These are phyloP conservation scores for Prunus mongolica DNA, from an alignment of 306 rosid genomes.

Conservation along the genomic window DNA sequence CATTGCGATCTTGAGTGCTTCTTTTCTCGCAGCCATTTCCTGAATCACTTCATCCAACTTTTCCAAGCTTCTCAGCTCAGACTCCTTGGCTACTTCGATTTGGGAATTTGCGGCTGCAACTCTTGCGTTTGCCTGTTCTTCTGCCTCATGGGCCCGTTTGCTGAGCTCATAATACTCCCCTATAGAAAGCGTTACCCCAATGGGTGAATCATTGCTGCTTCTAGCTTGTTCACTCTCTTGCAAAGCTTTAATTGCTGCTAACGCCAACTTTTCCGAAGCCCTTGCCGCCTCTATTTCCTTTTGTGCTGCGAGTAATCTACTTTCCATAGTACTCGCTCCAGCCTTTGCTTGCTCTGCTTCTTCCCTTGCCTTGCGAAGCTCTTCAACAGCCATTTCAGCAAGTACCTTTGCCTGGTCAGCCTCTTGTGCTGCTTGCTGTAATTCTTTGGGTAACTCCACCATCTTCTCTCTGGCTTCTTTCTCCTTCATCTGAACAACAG, in stretches of 20 bases:
- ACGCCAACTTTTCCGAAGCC: conserved; percentile 86
- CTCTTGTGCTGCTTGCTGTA: conserved; percentile 78
- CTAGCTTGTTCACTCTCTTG: conserved; percentile 80
- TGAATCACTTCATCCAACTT: conserved; percentile 72
- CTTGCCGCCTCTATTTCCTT: conserved; percentile 96
- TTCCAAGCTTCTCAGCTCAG: conserved; percentile 71
- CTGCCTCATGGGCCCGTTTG: conserved; percentile 90
- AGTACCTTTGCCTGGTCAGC: conserved; percentile 77
- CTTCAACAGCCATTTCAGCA: conserved; percentile 64
- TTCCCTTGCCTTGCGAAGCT: conserved; percentile 66
- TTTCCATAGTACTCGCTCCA: conserved; percentile 79
- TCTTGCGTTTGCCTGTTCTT: conserved; percentile 76
- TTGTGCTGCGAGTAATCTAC: conserved; percentile 81
- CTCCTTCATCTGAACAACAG: conserved; percentile 86
- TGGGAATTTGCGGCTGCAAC: conserved; percentile 72
- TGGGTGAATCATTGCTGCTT: conserved; percentile 47
- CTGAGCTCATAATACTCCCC: conserved; percentile 97
- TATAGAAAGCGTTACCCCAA: conserved; percentile 74
- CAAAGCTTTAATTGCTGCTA: conserved; percentile 93
- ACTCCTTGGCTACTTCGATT: conserved; percentile 72
- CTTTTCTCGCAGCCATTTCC: conserved; percentile 75
- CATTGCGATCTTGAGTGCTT: conserved; percentile 72
- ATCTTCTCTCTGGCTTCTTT: conserved; percentile 81
- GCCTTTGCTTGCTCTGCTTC: conserved; percentile 96
- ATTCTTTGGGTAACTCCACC: conserved; percentile 71